A percentile compares a stretch with the other conserved stretches of the same genome.
phyloP scores from a whole-genome alignment of 169 alveolate genomes.

The Babesia caballi region DNA sequence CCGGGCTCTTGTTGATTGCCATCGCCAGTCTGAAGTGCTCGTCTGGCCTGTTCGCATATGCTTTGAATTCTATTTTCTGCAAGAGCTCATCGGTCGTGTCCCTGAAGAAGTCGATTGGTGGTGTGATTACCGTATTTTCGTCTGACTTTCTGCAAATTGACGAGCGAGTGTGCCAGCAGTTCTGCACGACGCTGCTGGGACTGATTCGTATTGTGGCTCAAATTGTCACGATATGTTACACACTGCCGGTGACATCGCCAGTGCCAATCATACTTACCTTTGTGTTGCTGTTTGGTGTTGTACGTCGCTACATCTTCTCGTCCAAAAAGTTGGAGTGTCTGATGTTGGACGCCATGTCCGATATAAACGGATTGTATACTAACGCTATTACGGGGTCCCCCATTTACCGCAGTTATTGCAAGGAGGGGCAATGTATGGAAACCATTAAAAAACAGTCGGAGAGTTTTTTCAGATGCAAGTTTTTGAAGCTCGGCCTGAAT shows the following conservation, averaged over 20 bases:
- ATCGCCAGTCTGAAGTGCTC: slow-evolving; percentile 19
- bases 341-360: slow-evolving; percentile 21
- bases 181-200: slow-evolving; percentile 9
- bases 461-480: slow-evolving; percentile 10
- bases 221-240: slow-evolving; percentile 35
- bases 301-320: slow-evolving; percentile 1
- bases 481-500: slow-evolving; percentile 7
- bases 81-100: slow-evolving; percentile 1
- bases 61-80: slow-evolving; percentile 35
- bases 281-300: background rate
- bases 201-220: slow-evolving; percentile 11
- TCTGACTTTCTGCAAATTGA: slow-evolving; percentile 47
- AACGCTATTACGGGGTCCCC: slow-evolving; percentile 34
- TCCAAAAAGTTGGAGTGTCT: slow-evolving; percentile 24
- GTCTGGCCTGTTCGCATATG: slow-evolving; percentile 8
- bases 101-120: slow-evolving; percentile 1
- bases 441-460: slow-evolving; percentile 17
- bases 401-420: slow-evolving; percentile 42
- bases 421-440: slow-evolving; percentile 39
- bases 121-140: slow-evolving; percentile 16
- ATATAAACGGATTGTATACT: slow-evolving; percentile 31
- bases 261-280: background rate
- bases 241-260: slow-evolving; percentile 32
- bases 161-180: slow-evolving; percentile 21
- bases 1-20: background rate